A percentile compares a stretch with the other conserved stretches of the same genome.
phyloP scores from a whole-genome alignment of 1,284 basidiomycete species.

The Ceratobasidium sp. region DNA sequence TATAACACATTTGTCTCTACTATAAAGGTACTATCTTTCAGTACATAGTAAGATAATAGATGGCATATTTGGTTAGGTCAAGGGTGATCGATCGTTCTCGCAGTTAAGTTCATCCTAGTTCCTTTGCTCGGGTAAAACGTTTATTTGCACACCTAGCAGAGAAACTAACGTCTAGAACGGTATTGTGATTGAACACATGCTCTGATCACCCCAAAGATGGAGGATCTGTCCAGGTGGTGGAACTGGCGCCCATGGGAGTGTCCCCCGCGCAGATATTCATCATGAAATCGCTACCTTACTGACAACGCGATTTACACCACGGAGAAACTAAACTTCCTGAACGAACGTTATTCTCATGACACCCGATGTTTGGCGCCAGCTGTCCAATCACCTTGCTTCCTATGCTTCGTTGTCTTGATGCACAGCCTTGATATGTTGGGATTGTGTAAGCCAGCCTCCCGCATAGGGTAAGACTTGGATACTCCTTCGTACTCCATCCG shows the following conservation, averaged over 20 bases:
- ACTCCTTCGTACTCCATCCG: neutral
- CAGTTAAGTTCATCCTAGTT: no score
- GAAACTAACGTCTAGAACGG: no score
- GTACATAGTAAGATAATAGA: no score
- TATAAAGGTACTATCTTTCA: no score
- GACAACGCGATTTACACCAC: neutral
- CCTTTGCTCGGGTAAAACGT: no score
- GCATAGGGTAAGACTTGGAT: neutral
- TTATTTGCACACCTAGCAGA: no score
- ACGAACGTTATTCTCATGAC: neutral
- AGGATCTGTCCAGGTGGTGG: no score
- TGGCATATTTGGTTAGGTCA: no score
- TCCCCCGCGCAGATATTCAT: neutral
- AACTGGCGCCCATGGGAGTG: neutral
- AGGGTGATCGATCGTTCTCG: no score
- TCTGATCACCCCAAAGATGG: no score
- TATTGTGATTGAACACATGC: no score
- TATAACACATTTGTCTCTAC: no score
- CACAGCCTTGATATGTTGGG: slow-evolving; percentile 12
- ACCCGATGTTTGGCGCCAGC: neutral
- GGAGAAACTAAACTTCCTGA: neutral
- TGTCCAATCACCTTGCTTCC: neutral
- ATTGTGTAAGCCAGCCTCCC: neutral
- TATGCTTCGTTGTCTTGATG: slow-evolving; percentile 7
- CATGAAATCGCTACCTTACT: neutral